Evolutionary conservation across 139 green algal species (phyloP), one percentile per base, ranked within the genome.

Genomic region (Tetradesmus obliquus): DNA sequence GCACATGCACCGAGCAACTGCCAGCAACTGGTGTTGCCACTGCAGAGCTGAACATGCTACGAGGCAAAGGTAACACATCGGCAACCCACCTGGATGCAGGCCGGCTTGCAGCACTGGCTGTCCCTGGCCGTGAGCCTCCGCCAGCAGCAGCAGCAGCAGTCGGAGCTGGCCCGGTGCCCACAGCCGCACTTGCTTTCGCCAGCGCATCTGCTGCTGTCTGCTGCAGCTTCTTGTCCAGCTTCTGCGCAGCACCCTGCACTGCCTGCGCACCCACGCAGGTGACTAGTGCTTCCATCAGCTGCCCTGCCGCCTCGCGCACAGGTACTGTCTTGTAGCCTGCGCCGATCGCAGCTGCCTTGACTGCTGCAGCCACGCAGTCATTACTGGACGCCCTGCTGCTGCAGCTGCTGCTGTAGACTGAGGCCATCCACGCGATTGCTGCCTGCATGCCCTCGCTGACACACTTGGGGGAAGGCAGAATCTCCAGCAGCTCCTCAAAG

Each of bases 251-350:
- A 0, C 91, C 88, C 20, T 88, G 55, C n/a, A 95, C 86, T 54
- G 92, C 88, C 1, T 55, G 84, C 12, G 88, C 20, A 1, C 92
- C 91, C 22, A 93, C 80, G n/a, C 12, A 69, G 88, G 94, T 88
- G 0, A 97, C 3, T 62, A 98, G 87, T 15, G 91, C 92, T 1
- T 85, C 66, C 58, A 97, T 82, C 55, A 98, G 87, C 76, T 92
- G 89, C 6, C 69, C 88, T 15, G 93, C 96, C 3, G 93, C 95
- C 17, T 98, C 97, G 0, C 97, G 91, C 55, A 98, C 97, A 32
- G 96, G 94, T 3, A 79, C 91, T 0, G 95, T 90, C 93, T 99
- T 99, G 94, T 99, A 97, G 0, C 57, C 66, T 9, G 84, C 86
- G 10, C 95, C 96, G 9, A 94, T 7, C 0, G 92, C 92, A 10